Percentiles rank a stretch among this genome's conserved stretches.
Conservation (phyloP, 202 grass and related monocot genomes). For the Miscanthus sacchariflorus region DNA sequence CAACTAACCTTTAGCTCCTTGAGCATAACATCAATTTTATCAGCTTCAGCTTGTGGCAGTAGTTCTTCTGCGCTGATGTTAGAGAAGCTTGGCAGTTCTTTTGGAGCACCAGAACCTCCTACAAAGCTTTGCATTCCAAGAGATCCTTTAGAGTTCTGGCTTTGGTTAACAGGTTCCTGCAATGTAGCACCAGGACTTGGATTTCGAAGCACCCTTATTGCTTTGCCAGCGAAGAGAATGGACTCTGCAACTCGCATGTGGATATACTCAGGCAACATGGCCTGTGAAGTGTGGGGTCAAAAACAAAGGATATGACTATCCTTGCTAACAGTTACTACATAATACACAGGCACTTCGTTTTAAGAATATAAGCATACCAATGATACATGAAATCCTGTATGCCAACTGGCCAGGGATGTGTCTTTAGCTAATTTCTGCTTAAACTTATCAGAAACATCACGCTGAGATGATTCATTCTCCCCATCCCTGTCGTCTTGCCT, state of each 20-base stretch:
- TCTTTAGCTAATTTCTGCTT: slow-evolving; percentile 76
- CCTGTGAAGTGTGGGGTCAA: slow-evolving; percentile 58
- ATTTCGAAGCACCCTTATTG: slow-evolving; percentile 86
- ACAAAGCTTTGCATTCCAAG: slow-evolving; percentile 67
- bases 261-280: slow-evolving; percentile 97
- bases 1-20: slow-evolving; percentile 79
- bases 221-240: slow-evolving; percentile 98
- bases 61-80: slow-evolving; percentile 80
- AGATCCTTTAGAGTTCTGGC: slow-evolving; percentile 64
- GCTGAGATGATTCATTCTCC: slow-evolving; percentile 51
- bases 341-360: slow-evolving; percentile 32
- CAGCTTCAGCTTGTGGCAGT: slow-evolving; percentile 88
- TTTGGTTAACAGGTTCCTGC: slow-evolving; percentile 61
- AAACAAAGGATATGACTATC: slow-evolving; percentile 43
- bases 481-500: slow-evolving; percentile 67
- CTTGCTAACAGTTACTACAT: slow-evolving; percentile 29
- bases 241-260: slow-evolving; percentile 95
- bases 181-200: slow-evolving; percentile 76
- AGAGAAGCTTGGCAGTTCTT: slow-evolving; percentile 55
- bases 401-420: slow-evolving; percentile 79
- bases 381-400: slow-evolving; percentile 93
- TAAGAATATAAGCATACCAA: slow-evolving; percentile 73
- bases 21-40: slow-evolving; percentile 95
- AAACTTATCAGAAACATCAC: slow-evolving; percentile 62
- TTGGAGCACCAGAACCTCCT: slow-evolving; percentile 50